phyloP scores from a whole-genome alignment of 257 asterid species.

The Penstemon barbatus region DNA sequence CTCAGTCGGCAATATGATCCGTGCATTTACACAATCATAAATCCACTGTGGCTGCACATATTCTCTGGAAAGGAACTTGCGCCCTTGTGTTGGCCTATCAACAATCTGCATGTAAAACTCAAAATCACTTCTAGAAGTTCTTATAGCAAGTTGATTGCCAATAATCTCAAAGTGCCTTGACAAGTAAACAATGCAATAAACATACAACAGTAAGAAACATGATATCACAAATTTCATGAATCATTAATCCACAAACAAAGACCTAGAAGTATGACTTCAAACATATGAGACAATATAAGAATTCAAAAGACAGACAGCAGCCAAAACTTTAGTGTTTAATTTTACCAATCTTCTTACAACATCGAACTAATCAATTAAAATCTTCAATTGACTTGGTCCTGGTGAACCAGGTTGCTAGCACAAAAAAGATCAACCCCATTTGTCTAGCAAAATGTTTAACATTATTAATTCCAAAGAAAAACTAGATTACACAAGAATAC shows the following conservation, averaged over 20 bases:
- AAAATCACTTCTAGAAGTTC: constrained; percentile 2
- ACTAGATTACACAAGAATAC: too few species aligned
- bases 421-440: too few species aligned
- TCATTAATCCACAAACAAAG: background rate
- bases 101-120: constrained; percentile 60
- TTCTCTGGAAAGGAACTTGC: constrained; percentile 74
- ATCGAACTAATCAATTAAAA: too few species aligned
- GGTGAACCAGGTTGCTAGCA: too few species aligned
- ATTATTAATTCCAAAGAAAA: too few species aligned
- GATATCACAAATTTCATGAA: background rate
- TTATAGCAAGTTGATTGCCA: background rate
- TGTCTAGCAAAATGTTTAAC: too few species aligned
- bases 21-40: constrained; percentile 86
- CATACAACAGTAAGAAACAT: background rate
- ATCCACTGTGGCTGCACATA: constrained; percentile 98
- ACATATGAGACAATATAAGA: too few species aligned
- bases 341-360: too few species aligned
- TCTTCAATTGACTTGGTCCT: too few species aligned
- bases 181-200: background rate
- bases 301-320: too few species aligned
- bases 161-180: background rate
- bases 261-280: too few species aligned
- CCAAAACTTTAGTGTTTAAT: too few species aligned
- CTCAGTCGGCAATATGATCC: constrained; percentile 77
- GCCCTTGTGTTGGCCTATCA: constrained; percentile 89